Base-by-base conservation (phyloP, 2,329 filamentous ascomycete genomes). In the Lachnellula occidentalis region DNA sequence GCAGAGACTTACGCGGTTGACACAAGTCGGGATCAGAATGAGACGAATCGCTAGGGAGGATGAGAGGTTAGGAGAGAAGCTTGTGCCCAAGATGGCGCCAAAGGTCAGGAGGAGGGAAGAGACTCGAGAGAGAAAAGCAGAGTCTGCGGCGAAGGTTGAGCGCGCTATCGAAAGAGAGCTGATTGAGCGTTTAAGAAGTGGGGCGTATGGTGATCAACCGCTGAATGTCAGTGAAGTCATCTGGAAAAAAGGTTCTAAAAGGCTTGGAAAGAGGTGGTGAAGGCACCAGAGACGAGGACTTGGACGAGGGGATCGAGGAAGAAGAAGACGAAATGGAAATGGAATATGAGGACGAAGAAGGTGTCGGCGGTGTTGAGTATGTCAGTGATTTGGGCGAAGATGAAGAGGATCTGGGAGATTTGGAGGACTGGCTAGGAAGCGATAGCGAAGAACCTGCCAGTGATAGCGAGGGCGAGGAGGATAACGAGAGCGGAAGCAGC, bases 161-260 rank as follows among this genome's bases (percentile, higher is more conserved):
- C 80, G 90, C 61, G 91, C 91, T 7, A 97, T 99, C 71, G 94
- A 99, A 79, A 80, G 94, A 53, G 92, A 97, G 74, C 78, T 99
- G 62, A 87, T 99, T 64, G 90, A 97, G 73, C 80, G 94, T 64
- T 75, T 99, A 71, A 81, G 92, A 61, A 92, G 90, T 68, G 94
- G 94, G 45, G 92, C 92, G 3, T 97, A 99, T 72, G 94, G 94
- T 52, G 92, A 97, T 66, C 84, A 90, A 69, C 94, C 94, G 42
- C 78, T 99, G 61, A 99, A 99, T 69, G 92, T 96, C 50, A 94
- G 95, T 71, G 91, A 96, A 71, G 80, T 82, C 14, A 90, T 99
- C 58, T 99, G 94, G 94, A 95, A 95, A 95, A 81, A 95, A 92
- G 80, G 94, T 99, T 7, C 83, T 99, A 64, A 85, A 86, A 58